Base-by-base conservation (phyloP, 2,329 filamentous ascomycete species). In the Trichophyton schoenleinii region DNA sequence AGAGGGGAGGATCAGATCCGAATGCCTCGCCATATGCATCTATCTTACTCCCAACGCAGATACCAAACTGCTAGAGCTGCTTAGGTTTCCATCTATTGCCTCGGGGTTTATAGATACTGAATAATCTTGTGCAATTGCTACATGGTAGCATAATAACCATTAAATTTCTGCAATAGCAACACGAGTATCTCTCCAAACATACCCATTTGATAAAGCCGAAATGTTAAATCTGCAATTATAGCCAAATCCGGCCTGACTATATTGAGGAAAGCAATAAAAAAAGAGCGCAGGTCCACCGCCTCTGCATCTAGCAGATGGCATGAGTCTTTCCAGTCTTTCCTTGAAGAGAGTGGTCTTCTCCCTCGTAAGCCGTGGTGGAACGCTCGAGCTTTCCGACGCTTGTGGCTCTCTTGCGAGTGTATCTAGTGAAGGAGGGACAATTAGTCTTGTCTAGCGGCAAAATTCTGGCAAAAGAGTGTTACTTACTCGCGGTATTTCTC, bases 321-420 rank as follows among this genome's bases (percentile, higher is more conserved):
- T 96, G 91, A 1, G 90, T 92, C 83, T 96, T 96, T 61, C 90
- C 91, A 62, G 84, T 83, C 83, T 94, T 91, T 15, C 89, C 91
- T 77, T 95, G 89, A 67, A 97, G 77, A 62, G 87, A 92, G 75
- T 97, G 92, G 67, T 83, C 83, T 77, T 96, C 91, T 65, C 87
- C 83, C 75, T 86, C 73, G 70, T 81, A 87, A 53, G 80, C 73
- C 2, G 68, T 63, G 64, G 78, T 76, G 42, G 70, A 81, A 64
- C 84, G 79, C 60, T 75, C 79, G 28, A 79, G 72, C 70, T 82
- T 82, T 53, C 78, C 78, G 64, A 80, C 74, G 22, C 79, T 74
- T 53, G 79, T 77, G 61, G 81, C 71, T 68, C 88, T 81, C 58
- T 77, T 77, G 62, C 78, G 76, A 64, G 88, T 80, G 67, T 79